Conservation (phyloP, 2,329 filamentous ascomycete genomes). For the Clonostachys sp. region DNA sequence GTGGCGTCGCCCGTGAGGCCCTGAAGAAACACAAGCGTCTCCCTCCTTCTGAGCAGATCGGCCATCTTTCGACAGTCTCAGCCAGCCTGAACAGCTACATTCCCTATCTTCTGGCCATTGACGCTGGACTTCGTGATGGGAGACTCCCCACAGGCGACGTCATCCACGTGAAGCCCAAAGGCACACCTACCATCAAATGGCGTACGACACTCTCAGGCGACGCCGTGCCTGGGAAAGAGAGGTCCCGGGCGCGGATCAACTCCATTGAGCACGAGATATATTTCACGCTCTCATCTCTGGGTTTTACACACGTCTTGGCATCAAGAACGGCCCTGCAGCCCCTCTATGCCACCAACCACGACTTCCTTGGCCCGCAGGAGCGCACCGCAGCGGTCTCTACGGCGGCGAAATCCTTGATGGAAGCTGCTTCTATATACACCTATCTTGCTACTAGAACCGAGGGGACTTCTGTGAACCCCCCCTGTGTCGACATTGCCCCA, state of each 20-base stretch:
- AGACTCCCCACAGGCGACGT: slow-evolving; percentile 44
- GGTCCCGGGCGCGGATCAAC: slow-evolving; percentile 61
- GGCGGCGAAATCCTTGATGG: slow-evolving; percentile 73
- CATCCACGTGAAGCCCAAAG: slow-evolving; percentile 44
- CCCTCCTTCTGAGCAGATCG: slow-evolving; percentile 63
- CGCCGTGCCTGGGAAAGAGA: slow-evolving; percentile 59
- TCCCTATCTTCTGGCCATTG: slow-evolving; percentile 76
- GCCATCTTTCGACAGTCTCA: slow-evolving; percentile 67
- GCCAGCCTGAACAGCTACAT: slow-evolving; percentile 72
- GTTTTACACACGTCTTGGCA: slow-evolving; percentile 66
- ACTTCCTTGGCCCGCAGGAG: slow-evolving; percentile 58
- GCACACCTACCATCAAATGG: slow-evolving; percentile 44
- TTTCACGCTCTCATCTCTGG: slow-evolving; percentile 74
- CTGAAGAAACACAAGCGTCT: slow-evolving; percentile 89
- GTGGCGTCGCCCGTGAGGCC: slow-evolving; percentile 75
- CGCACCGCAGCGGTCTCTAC: slow-evolving; percentile 65
- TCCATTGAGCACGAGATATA: slow-evolving; percentile 80
- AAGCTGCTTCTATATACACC: slow-evolving; percentile 73
- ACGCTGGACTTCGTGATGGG: slow-evolving; percentile 60
- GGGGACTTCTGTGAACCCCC: slow-evolving; percentile 26
- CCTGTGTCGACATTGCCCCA: slow-evolving; percentile 49
- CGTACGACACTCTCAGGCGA: slow-evolving; percentile 69
- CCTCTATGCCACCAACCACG: slow-evolving; percentile 62
- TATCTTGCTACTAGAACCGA: slow-evolving; percentile 60
- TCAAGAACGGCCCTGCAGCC: slow-evolving; percentile 70